phyloP scores from a whole-genome alignment of 805 yeast genomes.

The Novakomyces olei region DNA sequence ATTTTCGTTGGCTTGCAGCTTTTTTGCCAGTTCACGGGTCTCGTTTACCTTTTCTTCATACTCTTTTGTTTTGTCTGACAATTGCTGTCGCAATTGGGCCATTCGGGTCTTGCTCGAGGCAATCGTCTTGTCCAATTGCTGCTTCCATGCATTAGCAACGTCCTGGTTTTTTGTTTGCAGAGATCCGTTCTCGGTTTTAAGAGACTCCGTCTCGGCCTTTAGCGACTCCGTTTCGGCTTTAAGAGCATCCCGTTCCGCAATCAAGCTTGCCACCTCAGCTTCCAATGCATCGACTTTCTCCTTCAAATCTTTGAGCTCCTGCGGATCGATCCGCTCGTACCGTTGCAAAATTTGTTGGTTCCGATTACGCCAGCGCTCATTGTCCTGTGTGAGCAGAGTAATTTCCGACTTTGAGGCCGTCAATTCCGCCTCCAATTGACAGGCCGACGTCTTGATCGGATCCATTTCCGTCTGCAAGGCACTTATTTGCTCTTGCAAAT shows the following conservation, averaged over 20 bases:
- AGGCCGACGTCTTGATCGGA: conserved; percentile 24
- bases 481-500: conserved; percentile 22
- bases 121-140: conserved; percentile 5
- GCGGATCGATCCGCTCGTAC: conserved; percentile 27
- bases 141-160: conserved; percentile 7
- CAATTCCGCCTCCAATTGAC: conserved; percentile 20
- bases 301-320: conserved; percentile 18
- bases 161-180: conserved; percentile 7
- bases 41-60: neutral
- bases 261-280: conserved; percentile 9
- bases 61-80: neutral
- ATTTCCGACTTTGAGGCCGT: conserved; percentile 31
- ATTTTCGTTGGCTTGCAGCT: neutral
- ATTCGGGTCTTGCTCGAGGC: conserved; percentile 4
- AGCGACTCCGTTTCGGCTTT: conserved; percentile 11
- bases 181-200: conserved; percentile 7
- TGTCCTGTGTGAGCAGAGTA: conserved; percentile 27
- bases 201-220: conserved; percentile 6
- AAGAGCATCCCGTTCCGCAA: conserved; percentile 8
- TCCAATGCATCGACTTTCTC: conserved; percentile 6
- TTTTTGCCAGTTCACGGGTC: neutral
- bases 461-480: conserved; percentile 17
- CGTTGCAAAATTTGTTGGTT: conserved; percentile 26
- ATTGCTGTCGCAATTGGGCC: conserved; percentile 1
- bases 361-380: conserved; percentile 35